Base-by-base conservation (phyloP, 148 eudicot species). In the Talinum fruticosum region DNA sequence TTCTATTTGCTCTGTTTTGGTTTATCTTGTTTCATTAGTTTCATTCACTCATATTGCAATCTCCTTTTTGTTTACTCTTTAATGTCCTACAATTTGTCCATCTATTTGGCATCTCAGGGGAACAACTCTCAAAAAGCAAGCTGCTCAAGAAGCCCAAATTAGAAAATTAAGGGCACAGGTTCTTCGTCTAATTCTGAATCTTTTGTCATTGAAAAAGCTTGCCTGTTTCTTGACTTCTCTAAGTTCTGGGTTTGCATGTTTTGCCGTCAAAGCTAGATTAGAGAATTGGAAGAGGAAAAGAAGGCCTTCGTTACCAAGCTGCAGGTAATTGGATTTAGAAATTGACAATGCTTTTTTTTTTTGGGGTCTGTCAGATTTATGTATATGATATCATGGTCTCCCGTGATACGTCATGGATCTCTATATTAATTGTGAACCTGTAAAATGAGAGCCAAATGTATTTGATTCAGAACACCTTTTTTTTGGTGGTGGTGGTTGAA, bases 251-350 rank as follows among this genome's bases (percentile, higher is more conserved):
- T 16, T 62, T 72, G 16, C 51, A 59, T 82, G 75, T 83, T 76
- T 82, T 81, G 10, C 75, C 76, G 76, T 85, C 90, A 79, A 90
- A 90, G 85, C 88, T 90, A 96, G 99, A 85, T 93, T 75, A 89
- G 99, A 86, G 99, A 96, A 89, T 85, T 91, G 82, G 99, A 96
- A 85, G 99, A 96, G 85, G 99, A 96, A 87, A 96, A 93, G 92
- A 96, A 96, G 89, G 94, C 97, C 73, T 84, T 96, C 77, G 36
- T 69, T 61, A 87, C 97, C 79, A 96, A 96, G 85, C 82, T 96
- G 72, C 97, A 96, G 99, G 99, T 93, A 86, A 79, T 72, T 79
- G 45, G 77, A 26, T 38, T 47, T 38, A 28, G 35, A 57, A 57
- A 57, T 57, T 57, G 8, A n/a, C n/a, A 57, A 8, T 73, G 49